A percentile compares a stretch with the other conserved stretches of the same genome.
phyloP scores from a whole-genome alignment of 345 rosid species.

The Physaria fendleri region DNA sequence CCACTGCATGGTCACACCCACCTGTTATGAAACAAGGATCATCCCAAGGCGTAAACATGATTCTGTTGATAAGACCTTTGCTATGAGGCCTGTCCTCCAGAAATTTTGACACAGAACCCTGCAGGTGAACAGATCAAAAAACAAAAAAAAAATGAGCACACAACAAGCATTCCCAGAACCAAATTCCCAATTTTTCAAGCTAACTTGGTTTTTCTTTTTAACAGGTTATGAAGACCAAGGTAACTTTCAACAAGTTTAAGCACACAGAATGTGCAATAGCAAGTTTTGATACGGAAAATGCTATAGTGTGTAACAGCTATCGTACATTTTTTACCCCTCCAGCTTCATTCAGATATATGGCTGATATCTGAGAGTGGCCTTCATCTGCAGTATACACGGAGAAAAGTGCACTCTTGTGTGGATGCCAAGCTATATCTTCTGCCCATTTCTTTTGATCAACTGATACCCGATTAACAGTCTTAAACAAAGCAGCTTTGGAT shows the following conservation, averaged over 20 bases:
- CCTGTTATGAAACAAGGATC: constrained; percentile 34
- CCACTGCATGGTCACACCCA: constrained; percentile 35
- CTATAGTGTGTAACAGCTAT: not conserved
- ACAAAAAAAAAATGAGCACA: not conserved
- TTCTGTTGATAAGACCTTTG: constrained; percentile 31
- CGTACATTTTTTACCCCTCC: constrained; percentile 7
- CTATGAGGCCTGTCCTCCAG: constrained; percentile 31
- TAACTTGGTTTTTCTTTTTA: not conserved
- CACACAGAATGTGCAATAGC: not conserved
- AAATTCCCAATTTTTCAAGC: constrained; percentile 12
- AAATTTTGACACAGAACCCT: constrained; percentile 27
- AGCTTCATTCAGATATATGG: constrained; percentile 20
- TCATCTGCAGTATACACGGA: constrained; percentile 30
- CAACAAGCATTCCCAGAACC: not conserved
- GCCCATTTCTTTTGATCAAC: constrained; percentile 31
- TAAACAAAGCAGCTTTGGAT: constrained; percentile 21
- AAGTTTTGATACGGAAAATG: not conserved
- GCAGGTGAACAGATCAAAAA: constrained; percentile 17
- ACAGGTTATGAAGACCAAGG: not conserved
- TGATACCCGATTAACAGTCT: constrained; percentile 17
- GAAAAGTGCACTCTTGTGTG: constrained; percentile 29
- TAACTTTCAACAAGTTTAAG: not conserved
- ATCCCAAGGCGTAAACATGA: constrained; percentile 35
- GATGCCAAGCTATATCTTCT: constrained; percentile 38
- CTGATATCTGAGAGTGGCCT: constrained; percentile 30